Evolutionary conservation across 2,329 filamentous ascomycete genomes (phyloP).

Genomic region (Colletotrichum sp.): DNA sequence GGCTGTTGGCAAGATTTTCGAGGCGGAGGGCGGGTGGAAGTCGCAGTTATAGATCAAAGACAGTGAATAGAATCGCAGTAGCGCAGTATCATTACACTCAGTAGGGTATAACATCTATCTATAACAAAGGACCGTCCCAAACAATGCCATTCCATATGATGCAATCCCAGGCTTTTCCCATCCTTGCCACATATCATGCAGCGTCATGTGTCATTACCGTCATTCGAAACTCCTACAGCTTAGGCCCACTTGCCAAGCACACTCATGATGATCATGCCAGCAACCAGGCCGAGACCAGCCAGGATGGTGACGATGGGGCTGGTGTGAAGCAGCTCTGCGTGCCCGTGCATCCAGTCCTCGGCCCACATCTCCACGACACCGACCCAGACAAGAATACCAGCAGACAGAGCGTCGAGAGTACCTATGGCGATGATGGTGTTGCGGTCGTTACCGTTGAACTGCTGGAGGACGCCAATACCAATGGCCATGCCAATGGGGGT

Average conservation of each 20-base stretch:
- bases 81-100: conserved; percentile 2
- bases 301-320: conserved; percentile 50
- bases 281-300: conserved; percentile 59
- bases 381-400: conserved; percentile 81
- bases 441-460: conserved; percentile 76
- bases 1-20: conserved; percentile 38
- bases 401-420: conserved; percentile 74
- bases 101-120: conserved; percentile 13
- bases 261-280: conserved; percentile 73
- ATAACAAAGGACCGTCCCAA: neutral
- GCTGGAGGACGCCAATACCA: conserved; percentile 71
- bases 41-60: neutral
- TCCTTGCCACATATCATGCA: neutral
- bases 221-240: neutral
- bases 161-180: neutral
- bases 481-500: conserved; percentile 84
- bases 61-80: neutral
- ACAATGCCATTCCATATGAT: neutral
- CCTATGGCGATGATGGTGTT: conserved; percentile 74
- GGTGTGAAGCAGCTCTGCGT: conserved; percentile 57
- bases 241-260: conserved; percentile 78
- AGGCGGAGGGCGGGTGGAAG: conserved; percentile 36
- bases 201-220: neutral
- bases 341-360: conserved; percentile 69
- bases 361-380: conserved; percentile 83